Evolutionary conservation across 345 rosid genomes (phyloP).

Genomic region (Sonneratia caseolaris): DNA sequence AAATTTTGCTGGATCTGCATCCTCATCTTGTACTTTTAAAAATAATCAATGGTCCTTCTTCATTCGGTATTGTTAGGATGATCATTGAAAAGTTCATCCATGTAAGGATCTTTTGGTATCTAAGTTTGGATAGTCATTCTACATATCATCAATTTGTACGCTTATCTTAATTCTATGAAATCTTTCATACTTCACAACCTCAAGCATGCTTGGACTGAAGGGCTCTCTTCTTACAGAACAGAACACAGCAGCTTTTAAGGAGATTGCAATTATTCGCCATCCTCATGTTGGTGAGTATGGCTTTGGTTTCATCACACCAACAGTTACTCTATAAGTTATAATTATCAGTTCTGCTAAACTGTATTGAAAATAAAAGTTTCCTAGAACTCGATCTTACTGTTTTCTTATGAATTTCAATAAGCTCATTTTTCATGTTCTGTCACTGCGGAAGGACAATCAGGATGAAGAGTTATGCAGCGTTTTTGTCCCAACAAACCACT

Average conservation of each 20-base stretch:
- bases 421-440: slow-evolving; percentile 1
- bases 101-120: too few relatives aligned
- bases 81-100: too few relatives aligned
- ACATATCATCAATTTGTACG: background rate
- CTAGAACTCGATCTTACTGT: background rate
- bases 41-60: too few relatives aligned
- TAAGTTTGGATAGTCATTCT: background rate
- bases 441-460: slow-evolving; percentile 45
- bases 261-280: slow-evolving; percentile 88
- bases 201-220: slow-evolving; percentile 3
- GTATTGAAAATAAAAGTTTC: background rate
- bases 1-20: too few relatives aligned
- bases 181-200: background rate
- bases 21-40: too few relatives aligned
- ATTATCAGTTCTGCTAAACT: background rate
- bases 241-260: slow-evolving; percentile 90
- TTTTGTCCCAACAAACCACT: slow-evolving; percentile 62
- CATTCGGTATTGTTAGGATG: too few relatives aligned
- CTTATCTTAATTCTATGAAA: background rate
- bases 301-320: slow-evolving; percentile 87
- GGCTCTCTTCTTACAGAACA: slow-evolving; percentile 44
- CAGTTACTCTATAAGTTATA: slow-evolving; percentile 70
- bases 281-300: slow-evolving; percentile 96
- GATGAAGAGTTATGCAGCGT: slow-evolving; percentile 68
- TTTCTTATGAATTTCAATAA: background rate